A percentile compares a stretch with the other conserved stretches of the same genome.
phyloP scores from a whole-genome alignment of 768 basidiomycete species.

The Naganishia onofrii region DNA sequence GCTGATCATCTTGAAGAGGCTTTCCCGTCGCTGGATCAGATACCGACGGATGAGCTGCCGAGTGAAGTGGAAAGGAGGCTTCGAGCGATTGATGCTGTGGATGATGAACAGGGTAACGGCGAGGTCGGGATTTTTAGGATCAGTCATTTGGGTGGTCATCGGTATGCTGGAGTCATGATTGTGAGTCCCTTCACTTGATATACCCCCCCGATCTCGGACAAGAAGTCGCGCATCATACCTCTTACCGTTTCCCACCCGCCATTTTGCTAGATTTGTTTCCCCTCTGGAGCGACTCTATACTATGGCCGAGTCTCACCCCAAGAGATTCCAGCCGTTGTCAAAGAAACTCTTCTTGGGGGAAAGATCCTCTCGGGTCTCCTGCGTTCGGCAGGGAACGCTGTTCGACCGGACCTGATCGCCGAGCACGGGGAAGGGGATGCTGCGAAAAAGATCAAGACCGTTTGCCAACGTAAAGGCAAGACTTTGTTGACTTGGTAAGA shows the following conservation, averaged over 20 bases:
- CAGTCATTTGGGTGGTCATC: constrained; percentile 91
- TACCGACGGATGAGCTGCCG: constrained; percentile 59
- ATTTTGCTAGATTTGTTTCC: constrained; percentile 70
- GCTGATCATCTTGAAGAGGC: constrained; percentile 54
- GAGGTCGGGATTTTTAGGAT: constrained; percentile 72
- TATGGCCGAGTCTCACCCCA: constrained; percentile 91
- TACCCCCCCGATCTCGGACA: too few relatives aligned
- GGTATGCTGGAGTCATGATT: constrained; percentile 84
- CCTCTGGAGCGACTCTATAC: constrained; percentile 80
- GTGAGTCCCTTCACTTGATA: constrained; percentile 59
- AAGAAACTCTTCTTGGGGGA: constrained; percentile 81
- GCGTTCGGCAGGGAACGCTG: constrained; percentile 77
- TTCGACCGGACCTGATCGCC: constrained; percentile 32
- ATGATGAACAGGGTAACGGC: constrained; percentile 60
- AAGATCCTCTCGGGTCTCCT: constrained; percentile 79
- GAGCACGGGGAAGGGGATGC: background rate
- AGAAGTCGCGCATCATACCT: too few relatives aligned
- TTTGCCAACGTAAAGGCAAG: constrained; percentile 29
- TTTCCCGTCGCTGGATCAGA: constrained; percentile 58
- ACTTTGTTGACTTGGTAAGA: constrained; percentile 32
- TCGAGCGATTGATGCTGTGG: constrained; percentile 59
- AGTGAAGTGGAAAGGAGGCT: constrained; percentile 58
- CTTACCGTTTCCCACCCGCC: too few relatives aligned
- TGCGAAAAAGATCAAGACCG: background rate
- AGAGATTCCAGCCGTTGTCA: constrained; percentile 61